phyloP scores from a whole-genome alignment of 208 protist species.

The Leptomonas seymouri region DNA sequence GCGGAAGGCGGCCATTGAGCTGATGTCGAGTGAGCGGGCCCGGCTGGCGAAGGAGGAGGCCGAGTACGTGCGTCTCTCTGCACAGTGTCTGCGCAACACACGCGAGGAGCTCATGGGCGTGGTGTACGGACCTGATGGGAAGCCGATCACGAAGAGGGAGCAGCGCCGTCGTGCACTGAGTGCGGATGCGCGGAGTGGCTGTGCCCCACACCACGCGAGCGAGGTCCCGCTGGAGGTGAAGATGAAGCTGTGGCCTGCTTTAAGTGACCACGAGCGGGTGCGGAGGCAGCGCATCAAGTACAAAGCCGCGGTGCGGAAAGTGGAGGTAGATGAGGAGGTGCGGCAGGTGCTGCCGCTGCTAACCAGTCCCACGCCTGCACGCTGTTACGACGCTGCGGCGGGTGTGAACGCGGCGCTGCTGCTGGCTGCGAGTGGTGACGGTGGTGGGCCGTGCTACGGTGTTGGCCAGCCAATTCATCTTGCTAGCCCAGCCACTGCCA shows the following conservation, averaged over 20 bases:
- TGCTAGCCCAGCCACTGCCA: background rate
- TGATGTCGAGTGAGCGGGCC: conserved; percentile 62
- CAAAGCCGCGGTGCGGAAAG: conserved; percentile 44
- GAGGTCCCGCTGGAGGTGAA: conserved; percentile 79
- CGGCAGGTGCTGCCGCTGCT: conserved; percentile 49
- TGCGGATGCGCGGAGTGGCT: conserved; percentile 18
- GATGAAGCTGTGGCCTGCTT: conserved; percentile 79
- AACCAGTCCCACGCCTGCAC: conserved; percentile 26
- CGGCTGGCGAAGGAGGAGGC: conserved; percentile 56
- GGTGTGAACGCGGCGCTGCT: conserved; percentile 15
- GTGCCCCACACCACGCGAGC: conserved; percentile 3
- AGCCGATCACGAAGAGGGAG: conserved; percentile 23
- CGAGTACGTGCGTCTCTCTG: conserved; percentile 55
- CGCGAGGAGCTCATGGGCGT: conserved; percentile 62
- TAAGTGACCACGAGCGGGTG: conserved; percentile 84
- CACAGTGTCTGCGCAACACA: conserved; percentile 48
- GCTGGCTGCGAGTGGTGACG: conserved; percentile 3
- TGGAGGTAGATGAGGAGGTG: conserved; percentile 54
- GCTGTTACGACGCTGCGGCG: conserved; percentile 17
- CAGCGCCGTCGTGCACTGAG: conserved; percentile 39
- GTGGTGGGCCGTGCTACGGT: conserved; percentile 16
- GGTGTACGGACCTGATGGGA: conserved; percentile 32
- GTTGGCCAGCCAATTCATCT: conserved; percentile 29
- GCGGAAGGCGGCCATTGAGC: conserved; percentile 71
- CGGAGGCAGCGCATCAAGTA: conserved; percentile 75